A percentile compares a stretch with the other conserved stretches of the same genome.
Evolutionary conservation across 305 asterid genomes (phyloP).

Genomic region (Striga hermonthica): DNA sequence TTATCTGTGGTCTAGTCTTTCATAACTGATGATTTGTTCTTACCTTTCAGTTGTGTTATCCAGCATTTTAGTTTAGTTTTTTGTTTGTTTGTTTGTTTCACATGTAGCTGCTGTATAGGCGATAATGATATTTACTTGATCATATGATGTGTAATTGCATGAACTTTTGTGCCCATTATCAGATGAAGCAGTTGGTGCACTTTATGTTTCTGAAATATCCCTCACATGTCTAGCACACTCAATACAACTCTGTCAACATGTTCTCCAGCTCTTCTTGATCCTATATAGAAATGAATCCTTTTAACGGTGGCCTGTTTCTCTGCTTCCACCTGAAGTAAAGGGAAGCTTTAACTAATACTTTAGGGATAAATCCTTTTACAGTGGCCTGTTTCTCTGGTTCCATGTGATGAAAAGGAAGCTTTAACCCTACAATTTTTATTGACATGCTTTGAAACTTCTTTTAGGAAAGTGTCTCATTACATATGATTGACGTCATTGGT

Average conservation of each 20-base stretch:
- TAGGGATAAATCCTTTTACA: slow-evolving; percentile 18
- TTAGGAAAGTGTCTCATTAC: neutral
- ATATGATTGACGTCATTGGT: slow-evolving; percentile 23
- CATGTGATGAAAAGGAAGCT: slow-evolving; percentile 22
- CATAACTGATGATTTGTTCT: slow-evolving; percentile 18
- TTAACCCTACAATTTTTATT: slow-evolving; percentile 20
- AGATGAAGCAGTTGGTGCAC: slow-evolving; percentile 17
- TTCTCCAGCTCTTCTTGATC: slow-evolving; percentile 6
- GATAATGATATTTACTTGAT: slow-evolving; percentile 18
- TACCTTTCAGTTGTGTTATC: slow-evolving; percentile 26
- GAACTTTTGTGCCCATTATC: slow-evolving; percentile 4
- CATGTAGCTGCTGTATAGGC: neutral
- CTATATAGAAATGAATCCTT: slow-evolving; percentile 18
- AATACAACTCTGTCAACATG: slow-evolving; percentile 15
- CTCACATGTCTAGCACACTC: slow-evolving; percentile 8
- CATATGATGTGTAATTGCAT: slow-evolving; percentile 17
- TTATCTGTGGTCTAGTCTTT: slow-evolving; percentile 14
- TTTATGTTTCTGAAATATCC: slow-evolving; percentile 13
- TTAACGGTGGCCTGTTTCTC: slow-evolving; percentile 24
- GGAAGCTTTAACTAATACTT: neutral
- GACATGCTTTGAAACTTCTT: slow-evolving; percentile 20
- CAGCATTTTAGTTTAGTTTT: slow-evolving; percentile 17
- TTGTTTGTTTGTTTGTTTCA: slow-evolving; percentile 12
- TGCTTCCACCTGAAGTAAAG: slow-evolving; percentile 28
- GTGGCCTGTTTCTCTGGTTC: slow-evolving; percentile 28